Conservation (phyloP, 352 stramenopile species). For the Globisporangium recalcitrans region DNA sequence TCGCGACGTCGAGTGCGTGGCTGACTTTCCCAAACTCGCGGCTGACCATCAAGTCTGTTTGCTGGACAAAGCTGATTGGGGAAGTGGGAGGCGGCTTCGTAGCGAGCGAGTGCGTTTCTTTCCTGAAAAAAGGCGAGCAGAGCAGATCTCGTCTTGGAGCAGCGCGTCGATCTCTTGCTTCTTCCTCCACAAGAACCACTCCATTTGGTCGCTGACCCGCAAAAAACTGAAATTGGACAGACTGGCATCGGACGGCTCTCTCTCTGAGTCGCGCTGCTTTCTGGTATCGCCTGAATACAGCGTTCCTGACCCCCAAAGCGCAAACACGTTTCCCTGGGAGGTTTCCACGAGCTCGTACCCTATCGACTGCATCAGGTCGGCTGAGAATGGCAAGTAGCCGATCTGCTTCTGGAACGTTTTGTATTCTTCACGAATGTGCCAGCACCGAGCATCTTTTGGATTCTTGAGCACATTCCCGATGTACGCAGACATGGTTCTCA, state of each 20-base stretch:
- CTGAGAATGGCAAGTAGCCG: conserved; percentile 39
- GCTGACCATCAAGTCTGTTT: conserved; percentile 24
- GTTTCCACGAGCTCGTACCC: conserved; percentile 44
- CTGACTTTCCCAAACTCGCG: conserved; percentile 24
- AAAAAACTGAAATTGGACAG: conserved; percentile 62
- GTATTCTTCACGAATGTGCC: conserved; percentile 62
- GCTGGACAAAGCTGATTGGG: conserved; percentile 14
- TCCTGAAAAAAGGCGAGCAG: conserved; percentile 27
- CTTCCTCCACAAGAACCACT: conserved; percentile 74
- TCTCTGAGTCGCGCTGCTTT: background rate
- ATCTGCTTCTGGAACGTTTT: conserved; percentile 54
- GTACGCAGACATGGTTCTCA: conserved; percentile 35
- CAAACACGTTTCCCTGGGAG: conserved; percentile 40
- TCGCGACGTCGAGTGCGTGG: conserved; percentile 27
- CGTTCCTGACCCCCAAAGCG: conserved; percentile 39
- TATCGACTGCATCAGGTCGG: conserved; percentile 59
- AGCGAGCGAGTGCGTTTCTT: background rate
- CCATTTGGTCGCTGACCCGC: conserved; percentile 52
- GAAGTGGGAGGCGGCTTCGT: conserved; percentile 1
- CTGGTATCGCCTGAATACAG: background rate
- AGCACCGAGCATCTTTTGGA: conserved; percentile 60
- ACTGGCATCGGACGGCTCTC: conserved; percentile 18
- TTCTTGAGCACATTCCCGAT: conserved; percentile 67
- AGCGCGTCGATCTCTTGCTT: conserved; percentile 66
- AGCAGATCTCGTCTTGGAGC: conserved; percentile 42